Evolutionary conservation across 345 rosid genomes (phyloP).

Genomic region (Eucalyptus sideroxylon): DNA sequence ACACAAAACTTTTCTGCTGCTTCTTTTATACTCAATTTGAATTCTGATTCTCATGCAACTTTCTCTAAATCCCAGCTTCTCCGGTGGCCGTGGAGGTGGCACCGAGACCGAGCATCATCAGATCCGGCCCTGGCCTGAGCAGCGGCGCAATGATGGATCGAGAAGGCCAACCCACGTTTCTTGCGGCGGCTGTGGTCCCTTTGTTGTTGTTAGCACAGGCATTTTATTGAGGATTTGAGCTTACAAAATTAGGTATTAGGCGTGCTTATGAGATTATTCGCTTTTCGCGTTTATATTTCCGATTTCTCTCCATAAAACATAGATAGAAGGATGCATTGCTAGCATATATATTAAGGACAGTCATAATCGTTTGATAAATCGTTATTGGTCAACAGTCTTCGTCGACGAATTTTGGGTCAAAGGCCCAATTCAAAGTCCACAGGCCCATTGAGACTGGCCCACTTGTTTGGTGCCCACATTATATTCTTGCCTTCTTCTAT

Average conservation of each 20-base stretch:
- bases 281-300: neutral
- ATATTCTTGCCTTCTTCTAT: neutral
- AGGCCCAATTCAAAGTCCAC: neutral
- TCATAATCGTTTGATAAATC: neutral
- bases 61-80: neutral
- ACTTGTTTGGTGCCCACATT: neutral
- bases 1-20: neutral
- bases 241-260: neutral
- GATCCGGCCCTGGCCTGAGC: neutral
- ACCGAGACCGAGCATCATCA: neutral
- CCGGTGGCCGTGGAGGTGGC: neutral
- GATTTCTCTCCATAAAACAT: neutral
- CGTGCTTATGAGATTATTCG: neutral
- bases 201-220: neutral
- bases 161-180: neutral
- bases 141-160: neutral
- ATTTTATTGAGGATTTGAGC: neutral
- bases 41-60: neutral
- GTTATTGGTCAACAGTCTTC: neutral
- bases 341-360: neutral
- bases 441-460: neutral
- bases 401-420: neutral
- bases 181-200: neutral
- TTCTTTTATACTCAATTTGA: neutral
- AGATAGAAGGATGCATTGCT: neutral